Percentiles rank a stretch among this genome's conserved stretches.
Evolutionary conservation across 305 asterid genomes (phyloP).

Genomic region (Rubia occidens): DNA sequence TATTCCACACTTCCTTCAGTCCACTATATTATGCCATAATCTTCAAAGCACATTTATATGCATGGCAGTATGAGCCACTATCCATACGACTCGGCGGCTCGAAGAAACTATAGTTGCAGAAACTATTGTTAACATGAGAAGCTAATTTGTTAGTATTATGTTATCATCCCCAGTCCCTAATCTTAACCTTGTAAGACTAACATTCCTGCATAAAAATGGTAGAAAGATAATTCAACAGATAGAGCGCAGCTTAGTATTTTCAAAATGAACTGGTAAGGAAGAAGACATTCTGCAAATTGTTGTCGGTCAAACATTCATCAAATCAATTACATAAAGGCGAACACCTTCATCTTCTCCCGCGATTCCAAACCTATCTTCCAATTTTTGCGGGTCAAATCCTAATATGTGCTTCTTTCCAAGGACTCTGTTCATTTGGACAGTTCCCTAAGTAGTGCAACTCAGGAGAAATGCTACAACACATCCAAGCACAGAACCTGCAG

Average conservation of each 20-base stretch:
- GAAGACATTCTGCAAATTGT: background rate
- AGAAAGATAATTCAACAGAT: background rate
- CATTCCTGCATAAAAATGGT: background rate
- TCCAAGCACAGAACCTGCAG: conserved; percentile 39
- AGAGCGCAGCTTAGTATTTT: background rate
- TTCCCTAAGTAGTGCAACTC: conserved; percentile 13
- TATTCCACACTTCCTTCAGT: too few relatives aligned
- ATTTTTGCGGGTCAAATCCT: background rate
- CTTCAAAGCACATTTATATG: too few relatives aligned
- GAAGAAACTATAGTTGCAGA: too few relatives aligned
- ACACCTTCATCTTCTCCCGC: background rate
- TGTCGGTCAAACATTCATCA: background rate
- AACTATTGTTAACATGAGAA: too few relatives aligned
- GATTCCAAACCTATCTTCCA: conserved; percentile 7
- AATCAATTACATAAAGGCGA: background rate
- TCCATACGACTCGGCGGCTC: too few relatives aligned
- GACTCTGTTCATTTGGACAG: background rate
- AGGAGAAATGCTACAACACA: conserved; percentile 24
- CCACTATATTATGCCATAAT: too few relatives aligned
- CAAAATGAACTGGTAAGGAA: background rate
- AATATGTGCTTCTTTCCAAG: background rate
- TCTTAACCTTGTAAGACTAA: too few relatives aligned
- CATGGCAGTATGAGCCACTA: too few relatives aligned
- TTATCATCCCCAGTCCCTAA: too few relatives aligned
- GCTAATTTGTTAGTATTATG: too few relatives aligned